phyloP scores from a whole-genome alignment of 2,329 filamentous ascomycete species.

The Metarhizium humberi region DNA sequence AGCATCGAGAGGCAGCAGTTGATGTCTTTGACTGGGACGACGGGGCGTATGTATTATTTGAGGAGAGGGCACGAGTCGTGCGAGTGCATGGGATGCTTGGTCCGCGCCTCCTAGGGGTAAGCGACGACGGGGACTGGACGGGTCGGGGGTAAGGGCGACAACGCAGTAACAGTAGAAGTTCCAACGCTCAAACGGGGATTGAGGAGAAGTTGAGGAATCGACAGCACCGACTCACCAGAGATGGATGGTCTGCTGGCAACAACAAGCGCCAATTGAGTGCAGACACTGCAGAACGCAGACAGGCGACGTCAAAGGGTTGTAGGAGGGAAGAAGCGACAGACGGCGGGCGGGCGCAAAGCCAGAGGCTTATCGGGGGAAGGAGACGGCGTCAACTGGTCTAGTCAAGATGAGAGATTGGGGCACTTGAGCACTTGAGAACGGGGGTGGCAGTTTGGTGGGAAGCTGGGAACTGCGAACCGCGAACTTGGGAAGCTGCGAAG shows the following conservation, averaged over 20 bases:
- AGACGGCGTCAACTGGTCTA: not conserved
- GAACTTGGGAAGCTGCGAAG: not conserved
- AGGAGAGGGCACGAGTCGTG: conserved; percentile 5
- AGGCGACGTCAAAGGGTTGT: not conserved
- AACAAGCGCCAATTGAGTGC: conserved; percentile 1
- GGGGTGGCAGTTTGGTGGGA: not conserved
- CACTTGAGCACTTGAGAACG: not conserved
- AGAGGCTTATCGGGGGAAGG: conserved; percentile 1
- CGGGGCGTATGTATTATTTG: conserved; percentile 3
- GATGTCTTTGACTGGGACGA: not conserved
- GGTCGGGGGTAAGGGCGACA: not conserved
- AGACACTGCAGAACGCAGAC: not conserved
- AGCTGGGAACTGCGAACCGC: not conserved
- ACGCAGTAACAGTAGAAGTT: not conserved
- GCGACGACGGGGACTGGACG: not conserved
- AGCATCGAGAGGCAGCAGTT: not conserved
- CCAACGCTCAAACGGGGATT: too few species aligned
- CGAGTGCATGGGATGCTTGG: conserved; percentile 2
- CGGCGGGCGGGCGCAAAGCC: not conserved
- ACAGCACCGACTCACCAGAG: not conserved
- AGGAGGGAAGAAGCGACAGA: not conserved
- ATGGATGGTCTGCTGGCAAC: not conserved
- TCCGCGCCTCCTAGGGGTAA: conserved; percentile 1
- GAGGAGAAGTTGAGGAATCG: not conserved
- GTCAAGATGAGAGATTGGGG: not conserved